Conservation (phyloP, 805 yeast genomes). For the Wickerhamiella brachini region DNA sequence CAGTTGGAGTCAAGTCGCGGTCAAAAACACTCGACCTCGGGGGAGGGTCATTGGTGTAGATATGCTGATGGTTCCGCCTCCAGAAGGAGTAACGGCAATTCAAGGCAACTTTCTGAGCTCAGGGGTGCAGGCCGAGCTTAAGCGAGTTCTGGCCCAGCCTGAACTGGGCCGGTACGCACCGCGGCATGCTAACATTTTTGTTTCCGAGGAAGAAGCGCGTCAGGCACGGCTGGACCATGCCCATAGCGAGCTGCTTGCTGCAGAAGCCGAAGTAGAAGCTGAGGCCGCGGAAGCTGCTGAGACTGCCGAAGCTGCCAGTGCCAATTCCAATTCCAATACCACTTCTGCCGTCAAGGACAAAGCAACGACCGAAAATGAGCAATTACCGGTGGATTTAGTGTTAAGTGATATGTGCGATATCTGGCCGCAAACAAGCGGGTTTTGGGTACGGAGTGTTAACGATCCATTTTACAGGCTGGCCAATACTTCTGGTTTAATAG, state of each 20-base stretch:
- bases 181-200: background rate
- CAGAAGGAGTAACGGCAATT: slow-evolving; percentile 60
- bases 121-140: slow-evolving; percentile 25
- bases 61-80: slow-evolving; percentile 64
- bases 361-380: slow-evolving; percentile 16
- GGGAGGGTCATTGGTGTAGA: slow-evolving; percentile 71
- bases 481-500: slow-evolving; percentile 72
- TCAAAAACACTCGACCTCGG: slow-evolving; percentile 33
- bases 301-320: background rate
- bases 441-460: slow-evolving; percentile 56
- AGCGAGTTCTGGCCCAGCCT: slow-evolving; percentile 17
- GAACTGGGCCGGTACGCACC: slow-evolving; percentile 16
- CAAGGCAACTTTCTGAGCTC: slow-evolving; percentile 77
- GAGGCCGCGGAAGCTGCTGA: slow-evolving; percentile 23
- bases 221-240: slow-evolving; percentile 2
- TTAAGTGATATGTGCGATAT: slow-evolving; percentile 76
- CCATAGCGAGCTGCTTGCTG: background rate
- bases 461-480: slow-evolving; percentile 81
- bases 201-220: slow-evolving; percentile 12
- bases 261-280: slow-evolving; percentile 14
- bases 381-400: slow-evolving; percentile 42
- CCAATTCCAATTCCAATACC: background rate
- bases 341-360: slow-evolving; percentile 1
- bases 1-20: slow-evolving; percentile 83
- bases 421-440: slow-evolving; percentile 34